Conservation (phyloP, 192 early-diverging fungal species). For the Coemansia sp. region DNA sequence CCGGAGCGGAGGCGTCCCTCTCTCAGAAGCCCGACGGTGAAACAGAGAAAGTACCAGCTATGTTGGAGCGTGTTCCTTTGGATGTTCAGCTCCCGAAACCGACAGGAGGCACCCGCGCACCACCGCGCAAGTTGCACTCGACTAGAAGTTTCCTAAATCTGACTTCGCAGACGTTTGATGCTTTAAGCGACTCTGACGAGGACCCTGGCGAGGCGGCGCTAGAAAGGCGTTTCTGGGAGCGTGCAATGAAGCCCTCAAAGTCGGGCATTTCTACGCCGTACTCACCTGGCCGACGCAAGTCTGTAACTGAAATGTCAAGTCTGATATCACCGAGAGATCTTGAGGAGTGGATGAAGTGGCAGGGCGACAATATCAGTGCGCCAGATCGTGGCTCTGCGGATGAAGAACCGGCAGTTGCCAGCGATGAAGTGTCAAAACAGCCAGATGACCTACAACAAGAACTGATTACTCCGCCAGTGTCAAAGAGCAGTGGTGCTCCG, state of each 20-base stretch:
- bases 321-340: constrained; percentile 44
- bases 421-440: not conserved
- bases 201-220: constrained; percentile 33
- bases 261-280: constrained; percentile 43
- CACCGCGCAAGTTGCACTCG: constrained; percentile 24
- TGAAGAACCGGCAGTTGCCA: not conserved
- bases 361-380: constrained; percentile 11
- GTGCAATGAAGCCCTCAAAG: constrained; percentile 45
- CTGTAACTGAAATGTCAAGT: constrained; percentile 40
- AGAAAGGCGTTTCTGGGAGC: constrained; percentile 47
- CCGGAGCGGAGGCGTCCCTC: no score
- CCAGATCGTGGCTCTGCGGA: not conserved
- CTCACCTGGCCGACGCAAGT: constrained; percentile 43
- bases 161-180: constrained; percentile 27
- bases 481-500: constrained; percentile 7
- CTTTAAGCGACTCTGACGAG: constrained; percentile 34
- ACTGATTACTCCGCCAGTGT: constrained; percentile 24
- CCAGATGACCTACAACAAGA: not conserved
- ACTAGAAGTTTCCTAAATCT: constrained; percentile 24
- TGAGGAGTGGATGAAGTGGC: constrained; percentile 53
- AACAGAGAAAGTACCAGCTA: no score
- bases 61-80: no score
- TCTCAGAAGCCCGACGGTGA: no score
- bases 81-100: not conserved
- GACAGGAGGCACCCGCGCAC: constrained; percentile 5